Evolutionary conservation across 805 yeast species (phyloP).

Genomic region (Clavispora santaluciae): DNA sequence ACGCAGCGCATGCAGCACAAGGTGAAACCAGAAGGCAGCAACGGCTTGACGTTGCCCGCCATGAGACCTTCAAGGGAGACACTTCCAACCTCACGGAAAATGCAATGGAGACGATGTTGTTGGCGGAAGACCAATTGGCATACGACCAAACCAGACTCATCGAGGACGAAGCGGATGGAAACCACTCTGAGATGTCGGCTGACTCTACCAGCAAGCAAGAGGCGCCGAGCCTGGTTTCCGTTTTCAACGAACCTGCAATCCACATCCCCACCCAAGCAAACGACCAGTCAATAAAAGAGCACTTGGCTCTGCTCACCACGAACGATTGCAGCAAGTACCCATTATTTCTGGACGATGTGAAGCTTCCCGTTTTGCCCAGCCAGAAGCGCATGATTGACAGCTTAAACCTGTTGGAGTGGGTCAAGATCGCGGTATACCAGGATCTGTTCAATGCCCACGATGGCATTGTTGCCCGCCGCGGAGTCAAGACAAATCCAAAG

Average conservation of each 20-base stretch:
- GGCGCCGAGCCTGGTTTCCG: background rate
- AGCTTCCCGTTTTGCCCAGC: constrained; percentile 34
- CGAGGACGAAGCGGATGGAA: constrained; percentile 10
- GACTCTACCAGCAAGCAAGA: background rate
- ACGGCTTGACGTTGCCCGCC: constrained; percentile 22
- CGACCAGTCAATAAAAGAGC: constrained; percentile 17
- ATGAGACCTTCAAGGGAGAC: constrained; percentile 38
- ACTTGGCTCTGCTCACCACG: constrained; percentile 14
- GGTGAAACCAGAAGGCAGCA: constrained; percentile 27
- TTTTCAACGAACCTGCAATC: constrained; percentile 6
- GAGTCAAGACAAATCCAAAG: constrained; percentile 44
- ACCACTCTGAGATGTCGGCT: background rate
- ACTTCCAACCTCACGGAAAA: constrained; percentile 34
- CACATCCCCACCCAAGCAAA: constrained; percentile 21
- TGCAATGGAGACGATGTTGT: constrained; percentile 34
- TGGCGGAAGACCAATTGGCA: constrained; percentile 29
- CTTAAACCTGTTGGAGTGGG: constrained; percentile 67
- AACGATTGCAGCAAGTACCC: constrained; percentile 21
- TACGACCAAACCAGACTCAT: constrained; percentile 7
- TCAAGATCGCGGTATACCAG: constrained; percentile 68
- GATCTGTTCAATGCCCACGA: constrained; percentile 80
- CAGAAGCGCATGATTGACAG: constrained; percentile 42
- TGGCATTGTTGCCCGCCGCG: constrained; percentile 76
- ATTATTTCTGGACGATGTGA: constrained; percentile 26
- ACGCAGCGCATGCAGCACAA: constrained; percentile 26